phyloP scores from a whole-genome alignment of 371 early-diverging fungal genomes.

The Apophysomyces trapeziformis region DNA sequence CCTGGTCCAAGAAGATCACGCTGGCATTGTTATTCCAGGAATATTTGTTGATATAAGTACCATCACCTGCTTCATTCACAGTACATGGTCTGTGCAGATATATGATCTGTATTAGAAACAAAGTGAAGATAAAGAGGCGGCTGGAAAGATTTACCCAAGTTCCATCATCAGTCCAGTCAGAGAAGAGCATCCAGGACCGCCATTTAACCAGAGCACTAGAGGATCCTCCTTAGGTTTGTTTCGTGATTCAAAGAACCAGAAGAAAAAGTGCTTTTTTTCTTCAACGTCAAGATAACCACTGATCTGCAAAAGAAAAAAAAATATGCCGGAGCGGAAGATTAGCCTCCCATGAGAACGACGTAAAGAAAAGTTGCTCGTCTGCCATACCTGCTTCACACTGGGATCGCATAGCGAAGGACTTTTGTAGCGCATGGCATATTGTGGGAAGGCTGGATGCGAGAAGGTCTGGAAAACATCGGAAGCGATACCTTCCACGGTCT shows the following conservation, averaged over 20 bases:
- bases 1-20: slow-evolving; percentile 80
- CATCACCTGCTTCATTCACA: slow-evolving; percentile 65
- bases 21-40: slow-evolving; percentile 80
- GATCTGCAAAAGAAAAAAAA: slow-evolving; percentile 36
- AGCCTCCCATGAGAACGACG: no score
- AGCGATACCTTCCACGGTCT: slow-evolving; percentile 6
- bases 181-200: slow-evolving; percentile 84
- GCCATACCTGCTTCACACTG: slow-evolving; percentile 62
- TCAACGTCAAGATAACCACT: slow-evolving; percentile 79
- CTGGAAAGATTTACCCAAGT: slow-evolving; percentile 52
- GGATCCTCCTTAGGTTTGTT: slow-evolving; percentile 69
- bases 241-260: slow-evolving; percentile 82
- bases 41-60: slow-evolving; percentile 55
- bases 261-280: slow-evolving; percentile 67
- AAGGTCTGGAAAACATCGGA: slow-evolving; percentile 40
- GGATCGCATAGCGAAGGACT: slow-evolving; percentile 74
- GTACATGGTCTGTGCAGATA: slow-evolving; percentile 58
- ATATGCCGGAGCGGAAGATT: no score
- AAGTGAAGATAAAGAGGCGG: not conserved
- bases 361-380: no score
- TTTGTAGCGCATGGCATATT: slow-evolving; percentile 75
- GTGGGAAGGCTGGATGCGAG: slow-evolving; percentile 69
- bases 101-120: not conserved
- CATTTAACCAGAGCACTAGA: slow-evolving; percentile 76
- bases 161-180: slow-evolving; percentile 77